Conservation (phyloP, 2,329 filamentous ascomycete species). For the Claviceps sp. region DNA sequence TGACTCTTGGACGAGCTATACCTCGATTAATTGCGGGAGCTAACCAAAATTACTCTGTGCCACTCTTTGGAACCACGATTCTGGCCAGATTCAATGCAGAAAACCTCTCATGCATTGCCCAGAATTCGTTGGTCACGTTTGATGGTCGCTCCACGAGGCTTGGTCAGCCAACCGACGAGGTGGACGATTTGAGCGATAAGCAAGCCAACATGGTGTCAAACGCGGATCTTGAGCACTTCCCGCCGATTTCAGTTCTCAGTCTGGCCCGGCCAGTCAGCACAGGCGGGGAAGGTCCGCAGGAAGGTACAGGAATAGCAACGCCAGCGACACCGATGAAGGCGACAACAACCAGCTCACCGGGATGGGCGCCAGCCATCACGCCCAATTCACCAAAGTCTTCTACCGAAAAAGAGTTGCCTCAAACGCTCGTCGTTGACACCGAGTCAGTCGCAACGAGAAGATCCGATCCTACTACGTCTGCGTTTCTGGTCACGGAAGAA, state of each 20-base stretch:
- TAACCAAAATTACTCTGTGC: slow-evolving; percentile 57
- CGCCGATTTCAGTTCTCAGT: slow-evolving; percentile 4
- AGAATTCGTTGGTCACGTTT: slow-evolving; percentile 84
- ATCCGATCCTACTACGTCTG: not conserved
- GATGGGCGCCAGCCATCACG: not conserved
- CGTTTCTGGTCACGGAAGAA: slow-evolving; percentile 39
- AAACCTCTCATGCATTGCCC: slow-evolving; percentile 66
- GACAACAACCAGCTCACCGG: not conserved
- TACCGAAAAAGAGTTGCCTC: not conserved
- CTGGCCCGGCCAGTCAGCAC: not conserved
- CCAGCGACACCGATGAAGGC: not conserved
- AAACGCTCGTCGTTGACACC: not conserved
- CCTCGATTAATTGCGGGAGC: slow-evolving; percentile 58
- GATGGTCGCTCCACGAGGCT: slow-evolving; percentile 38
- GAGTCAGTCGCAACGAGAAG: not conserved
- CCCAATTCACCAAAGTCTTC: not conserved
- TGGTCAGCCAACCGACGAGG: slow-evolving; percentile 3
- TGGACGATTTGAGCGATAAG: not conserved
- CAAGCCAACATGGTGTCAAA: not conserved
- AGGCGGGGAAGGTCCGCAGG: not conserved
- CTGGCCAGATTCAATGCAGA: slow-evolving; percentile 62
- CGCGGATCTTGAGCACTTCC: not conserved
- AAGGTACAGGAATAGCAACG: not conserved
- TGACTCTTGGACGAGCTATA: slow-evolving; percentile 69
- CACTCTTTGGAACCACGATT: slow-evolving; percentile 56